These are phyloP conservation scores for Acephala macrosclerotiorum DNA, from an alignment of 2,329 filamentous ascomycete genomes.

Conservation along the genomic window DNA sequence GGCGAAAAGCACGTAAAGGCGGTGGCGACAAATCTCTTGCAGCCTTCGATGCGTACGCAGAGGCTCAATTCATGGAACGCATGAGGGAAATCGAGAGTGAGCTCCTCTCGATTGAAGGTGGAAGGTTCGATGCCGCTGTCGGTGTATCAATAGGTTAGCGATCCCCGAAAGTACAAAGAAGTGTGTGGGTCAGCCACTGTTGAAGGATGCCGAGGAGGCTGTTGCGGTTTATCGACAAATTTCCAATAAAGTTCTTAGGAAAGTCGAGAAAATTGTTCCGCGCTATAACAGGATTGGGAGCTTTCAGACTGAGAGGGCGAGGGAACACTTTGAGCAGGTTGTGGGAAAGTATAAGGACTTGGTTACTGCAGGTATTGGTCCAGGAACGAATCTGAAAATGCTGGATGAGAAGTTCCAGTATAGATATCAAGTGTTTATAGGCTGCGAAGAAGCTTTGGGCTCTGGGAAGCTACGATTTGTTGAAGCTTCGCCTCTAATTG, in stretches of 20 bases:
- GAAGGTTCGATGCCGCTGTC: not conserved
- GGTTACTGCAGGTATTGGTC: not conserved
- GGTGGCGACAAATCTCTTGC: not conserved
- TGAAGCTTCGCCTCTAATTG: too few relatives aligned
- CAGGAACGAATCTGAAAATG: not conserved
- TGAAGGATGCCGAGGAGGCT: not conserved
- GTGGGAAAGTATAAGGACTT: not conserved
- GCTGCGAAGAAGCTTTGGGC: too few relatives aligned
- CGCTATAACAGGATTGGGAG: not conserved
- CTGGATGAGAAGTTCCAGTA: not conserved
- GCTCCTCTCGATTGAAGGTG: not conserved
- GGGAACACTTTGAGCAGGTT: not conserved
- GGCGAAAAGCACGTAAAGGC: not conserved
- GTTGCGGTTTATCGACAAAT: not conserved
- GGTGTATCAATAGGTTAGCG: not conserved
- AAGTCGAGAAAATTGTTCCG: not conserved
- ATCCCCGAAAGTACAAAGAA: not conserved
- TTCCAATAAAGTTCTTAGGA: not conserved
- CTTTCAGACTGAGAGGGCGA: not conserved
- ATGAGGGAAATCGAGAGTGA: not conserved
- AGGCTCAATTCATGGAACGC: not conserved
- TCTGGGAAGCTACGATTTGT: too few relatives aligned
- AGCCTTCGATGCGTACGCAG: not conserved
- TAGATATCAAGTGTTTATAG: not conserved
- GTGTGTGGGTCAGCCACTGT: not conserved